Base-by-base conservation (phyloP, 208 protist genomes). In the Wallacemonas rigidus region DNA sequence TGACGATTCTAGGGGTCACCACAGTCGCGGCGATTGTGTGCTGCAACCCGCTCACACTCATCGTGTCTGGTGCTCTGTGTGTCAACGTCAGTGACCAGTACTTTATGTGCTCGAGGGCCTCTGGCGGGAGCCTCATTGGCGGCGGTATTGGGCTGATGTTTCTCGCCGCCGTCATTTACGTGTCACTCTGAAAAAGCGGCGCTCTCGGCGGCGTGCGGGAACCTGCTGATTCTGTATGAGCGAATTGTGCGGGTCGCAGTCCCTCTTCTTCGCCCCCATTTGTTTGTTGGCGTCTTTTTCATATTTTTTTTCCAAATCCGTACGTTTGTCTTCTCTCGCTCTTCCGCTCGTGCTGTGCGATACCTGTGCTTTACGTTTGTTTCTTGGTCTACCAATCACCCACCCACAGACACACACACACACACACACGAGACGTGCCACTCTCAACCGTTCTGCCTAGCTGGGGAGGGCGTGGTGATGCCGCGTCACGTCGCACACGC, bases 31-130 rank as follows among this genome's bases (percentile, higher is more conserved):
- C 84, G 48, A 50, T 96, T 15, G 38, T 87, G 40, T 56, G 85
- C 26, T 79, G 94, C 44, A 96, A 96, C 70, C 91, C 91, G 2
- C 48, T 96, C 39, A 78, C 86, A 14, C 72, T 96, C 63, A 74
- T 93, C 39, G 3, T 94, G 17, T 67, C 82, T 12, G 91, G 91
- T 38, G 63, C 82, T 1, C 75, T 96, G 11, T 96, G 91, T 55
- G 81, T 91, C 7, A 71, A 83, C 26, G 51, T 88, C 7, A 80
- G 77, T 41, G 82, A 90, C 56, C 35, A 75, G 1, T 81, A 81
- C 65, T 87, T 93, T 72, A 94, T 96, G 87, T 94, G 89, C 69
- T 81, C 65, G 63, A 76, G 61, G 11, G 15, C 11, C 14, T 75
- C 87, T n/a, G 91, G 89, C 41, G 89, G 85, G 4, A 72, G 74